Evolutionary conservation across 495 filamentous ascomycete species (phyloP), one percentile per base, ranked within the genome.

Genomic region (Daldinia caldariorum): DNA sequence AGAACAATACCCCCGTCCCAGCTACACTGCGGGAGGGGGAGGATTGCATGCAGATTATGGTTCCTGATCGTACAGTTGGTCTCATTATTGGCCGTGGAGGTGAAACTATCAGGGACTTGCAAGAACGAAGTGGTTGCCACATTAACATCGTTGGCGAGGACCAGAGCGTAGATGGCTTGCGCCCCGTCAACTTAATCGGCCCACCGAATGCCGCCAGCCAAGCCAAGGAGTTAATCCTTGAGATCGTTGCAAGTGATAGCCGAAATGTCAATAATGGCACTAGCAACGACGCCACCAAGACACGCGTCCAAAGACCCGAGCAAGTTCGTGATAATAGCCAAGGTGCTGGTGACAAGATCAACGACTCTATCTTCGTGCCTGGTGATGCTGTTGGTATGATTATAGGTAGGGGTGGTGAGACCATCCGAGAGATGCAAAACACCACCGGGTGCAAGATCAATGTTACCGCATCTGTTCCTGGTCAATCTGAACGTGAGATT

Each of bases 371-470:
- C 65, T 87, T 83, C 35, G 92, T 95, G 0, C 92, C 92, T 2
- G 92, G 90, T 14, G 92, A 95, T 72, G 90, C 92, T 8, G 92
- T 95, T 20, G 92, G 92, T 57, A 95, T 95, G 92, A 94, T 94
- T 63, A 94, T 94, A 61, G 92, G 92, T 68, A 93, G 93, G 80
- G 90, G 91, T 55, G 92, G 92, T 55, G 92, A 94, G 77, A 93
- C 92, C 0, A 94, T 94, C 73, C 91, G 92, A 56, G 92, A 94
- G 70, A 94, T 93, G 89, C 92, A 94, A 73, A 86, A 87, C 69
- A 86, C 82, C 5, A 93, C 91, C 0, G 90, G 90, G 22, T 95
- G 92, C 84, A 93, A 94, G 82, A 94, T 95, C 83, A 95, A 95
- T 65, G 92, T 95, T 16, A 90, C 92, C 26, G 89, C 87, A 57